These are phyloP conservation scores for Malassezia restricta DNA, from an alignment of 1,284 basidiomycete species.

Conservation along the genomic window DNA sequence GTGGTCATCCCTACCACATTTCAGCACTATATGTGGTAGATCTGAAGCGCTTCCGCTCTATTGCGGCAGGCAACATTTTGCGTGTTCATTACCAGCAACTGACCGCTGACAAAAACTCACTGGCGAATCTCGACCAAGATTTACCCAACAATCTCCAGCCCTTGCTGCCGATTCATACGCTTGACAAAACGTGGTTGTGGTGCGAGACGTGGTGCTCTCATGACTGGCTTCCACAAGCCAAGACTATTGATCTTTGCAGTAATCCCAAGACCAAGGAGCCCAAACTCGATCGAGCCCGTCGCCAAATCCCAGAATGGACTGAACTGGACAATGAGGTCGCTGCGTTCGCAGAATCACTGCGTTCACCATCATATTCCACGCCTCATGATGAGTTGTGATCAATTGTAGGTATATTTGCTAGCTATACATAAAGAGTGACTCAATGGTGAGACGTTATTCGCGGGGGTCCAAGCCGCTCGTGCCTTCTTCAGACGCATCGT, in stretches of 20 bases:
- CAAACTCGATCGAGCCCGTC: slow-evolving; percentile 69
- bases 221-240: slow-evolving; percentile 32
- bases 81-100: slow-evolving; percentile 82
- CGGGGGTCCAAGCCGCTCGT: too few species aligned
- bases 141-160: slow-evolving; percentile 37
- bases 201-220: slow-evolving; percentile 45
- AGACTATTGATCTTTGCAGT: slow-evolving; percentile 46
- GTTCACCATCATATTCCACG: not conserved
- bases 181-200: slow-evolving; percentile 42
- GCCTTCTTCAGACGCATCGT: not conserved
- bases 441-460: too few species aligned
- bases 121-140: slow-evolving; percentile 84
- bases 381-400: slow-evolving; percentile 10
- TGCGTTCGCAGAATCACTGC: slow-evolving; percentile 28
- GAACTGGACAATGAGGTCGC: slow-evolving; percentile 59
- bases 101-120: slow-evolving; percentile 80
- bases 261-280: slow-evolving; percentile 65
- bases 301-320: slow-evolving; percentile 95
- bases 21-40: slow-evolving; percentile 85
- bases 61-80: slow-evolving; percentile 63
- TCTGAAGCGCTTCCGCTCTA: slow-evolving; percentile 78
- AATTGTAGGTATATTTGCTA: not conserved
- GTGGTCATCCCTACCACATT: slow-evolving; percentile 29
- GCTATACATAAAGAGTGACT: too few species aligned
- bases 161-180: slow-evolving; percentile 32